These are phyloP conservation scores for Fusarium sp. DNA, from an alignment of 2,329 filamentous ascomycete species.

Conservation along the genomic window DNA sequence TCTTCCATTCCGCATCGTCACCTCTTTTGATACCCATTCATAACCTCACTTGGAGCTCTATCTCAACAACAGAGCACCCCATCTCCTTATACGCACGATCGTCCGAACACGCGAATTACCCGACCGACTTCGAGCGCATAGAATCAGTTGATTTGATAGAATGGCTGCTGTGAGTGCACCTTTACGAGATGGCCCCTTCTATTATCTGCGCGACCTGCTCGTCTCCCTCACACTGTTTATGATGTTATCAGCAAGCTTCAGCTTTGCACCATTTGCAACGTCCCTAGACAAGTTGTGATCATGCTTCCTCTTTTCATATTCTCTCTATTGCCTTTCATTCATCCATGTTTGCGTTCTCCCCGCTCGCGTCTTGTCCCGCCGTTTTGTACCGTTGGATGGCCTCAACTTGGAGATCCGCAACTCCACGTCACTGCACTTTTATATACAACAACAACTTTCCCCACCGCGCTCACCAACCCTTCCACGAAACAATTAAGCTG, in stretches of 20 bases:
- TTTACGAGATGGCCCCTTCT: slow-evolving; percentile 38
- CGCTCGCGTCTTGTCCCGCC: slow-evolving; percentile 43
- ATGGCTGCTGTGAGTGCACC: slow-evolving; percentile 59
- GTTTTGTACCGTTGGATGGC: slow-evolving; percentile 40
- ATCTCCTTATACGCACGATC: slow-evolving; percentile 34
- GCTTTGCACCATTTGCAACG: slow-evolving; percentile 15
- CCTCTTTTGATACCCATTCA: slow-evolving; percentile 53
- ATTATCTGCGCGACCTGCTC: slow-evolving; percentile 28
- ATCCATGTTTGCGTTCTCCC: slow-evolving; percentile 26
- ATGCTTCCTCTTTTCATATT: neutral
- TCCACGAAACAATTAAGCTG: slow-evolving; percentile 16
- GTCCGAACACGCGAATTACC: slow-evolving; percentile 35
- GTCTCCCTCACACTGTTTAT: slow-evolving; percentile 21
- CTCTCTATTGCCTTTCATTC: slow-evolving; percentile 2
- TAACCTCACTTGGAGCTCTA: slow-evolving; percentile 41
- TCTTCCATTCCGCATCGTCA: slow-evolving; percentile 49
- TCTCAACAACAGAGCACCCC: slow-evolving; percentile 36
- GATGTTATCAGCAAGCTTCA: slow-evolving; percentile 10
- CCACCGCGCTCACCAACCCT: slow-evolving; percentile 1
- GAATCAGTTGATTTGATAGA: slow-evolving; percentile 54
- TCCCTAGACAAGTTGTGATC: neutral
- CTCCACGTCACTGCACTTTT: slow-evolving; percentile 23
- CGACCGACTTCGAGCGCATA: slow-evolving; percentile 47
- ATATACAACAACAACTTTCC: neutral
- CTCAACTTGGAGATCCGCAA: slow-evolving; percentile 35